Evolutionary conservation across 2,329 filamentous ascomycete species (phyloP).

Genomic region (Colletotrichum sp.): DNA sequence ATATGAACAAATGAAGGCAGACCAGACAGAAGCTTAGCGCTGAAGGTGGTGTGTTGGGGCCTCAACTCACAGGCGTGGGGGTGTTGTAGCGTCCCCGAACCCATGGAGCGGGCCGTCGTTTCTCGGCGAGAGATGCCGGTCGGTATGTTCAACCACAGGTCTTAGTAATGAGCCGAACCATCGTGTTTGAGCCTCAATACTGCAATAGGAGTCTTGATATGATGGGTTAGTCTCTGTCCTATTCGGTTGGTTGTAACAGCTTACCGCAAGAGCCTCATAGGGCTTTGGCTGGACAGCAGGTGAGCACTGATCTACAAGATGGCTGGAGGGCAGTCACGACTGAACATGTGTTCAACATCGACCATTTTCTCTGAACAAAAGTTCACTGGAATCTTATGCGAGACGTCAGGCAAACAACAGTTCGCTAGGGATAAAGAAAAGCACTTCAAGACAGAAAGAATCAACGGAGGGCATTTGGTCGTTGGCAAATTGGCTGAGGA

Average conservation of each 20-base stretch:
- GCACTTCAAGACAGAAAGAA: too few species aligned
- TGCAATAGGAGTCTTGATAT: neutral
- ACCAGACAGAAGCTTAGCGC: neutral
- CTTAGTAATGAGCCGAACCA: neutral
- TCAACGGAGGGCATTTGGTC: too few species aligned
- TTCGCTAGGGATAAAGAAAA: too few species aligned
- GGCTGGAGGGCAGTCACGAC: neutral
- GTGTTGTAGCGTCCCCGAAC: neutral
- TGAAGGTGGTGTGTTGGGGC: neutral
- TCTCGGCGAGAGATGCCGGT: neutral
- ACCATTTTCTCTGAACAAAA: neutral
- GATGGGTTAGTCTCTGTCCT: neutral
- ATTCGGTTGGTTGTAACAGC: neutral
- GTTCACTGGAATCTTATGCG: too few species aligned
- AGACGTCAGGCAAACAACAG: too few species aligned
- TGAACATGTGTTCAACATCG: neutral
- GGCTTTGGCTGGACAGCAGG: too few species aligned
- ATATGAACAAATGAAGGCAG: neutral
- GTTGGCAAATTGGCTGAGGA: too few species aligned
- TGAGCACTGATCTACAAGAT: neutral
- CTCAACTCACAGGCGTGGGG: neutral
- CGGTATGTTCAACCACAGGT: neutral
- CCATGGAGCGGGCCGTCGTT: neutral
- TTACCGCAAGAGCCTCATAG: too few species aligned
- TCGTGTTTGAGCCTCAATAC: neutral